Percentiles rank a stretch among this genome's conserved stretches.
phyloP scores from a whole-genome alignment of 208 protist species.

The Hexamita inflata region DNA sequence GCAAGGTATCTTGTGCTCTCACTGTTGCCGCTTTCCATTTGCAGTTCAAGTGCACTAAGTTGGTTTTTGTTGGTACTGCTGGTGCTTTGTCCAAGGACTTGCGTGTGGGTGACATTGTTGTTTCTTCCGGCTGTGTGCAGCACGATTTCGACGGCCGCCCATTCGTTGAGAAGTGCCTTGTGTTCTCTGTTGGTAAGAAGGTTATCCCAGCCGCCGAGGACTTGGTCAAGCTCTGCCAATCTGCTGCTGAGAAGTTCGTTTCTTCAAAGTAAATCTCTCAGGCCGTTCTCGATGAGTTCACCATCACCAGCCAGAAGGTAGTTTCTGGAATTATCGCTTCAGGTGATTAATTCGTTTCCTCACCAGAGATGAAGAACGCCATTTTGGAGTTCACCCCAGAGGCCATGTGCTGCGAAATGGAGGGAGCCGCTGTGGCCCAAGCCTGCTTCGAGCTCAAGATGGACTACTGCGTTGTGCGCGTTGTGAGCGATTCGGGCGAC shows the following conservation, averaged over 20 bases:
- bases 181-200: not conserved
- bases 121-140: not conserved
- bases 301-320: too few relatives aligned
- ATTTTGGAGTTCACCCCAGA: not conserved
- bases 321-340: not conserved
- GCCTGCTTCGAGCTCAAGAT: conserved; percentile 6
- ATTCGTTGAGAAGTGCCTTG: not conserved
- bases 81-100: not conserved
- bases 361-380: not conserved
- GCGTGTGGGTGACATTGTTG: not conserved
- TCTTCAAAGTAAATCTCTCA: too few relatives aligned
- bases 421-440: conserved; percentile 9
- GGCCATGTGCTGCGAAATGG: conserved; percentile 1
- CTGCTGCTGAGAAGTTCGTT: not conserved
- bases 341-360: conserved; percentile 7
- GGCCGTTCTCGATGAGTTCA: too few relatives aligned
- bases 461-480: not conserved
- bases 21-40: not conserved
- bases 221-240: not conserved
- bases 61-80: not conserved
- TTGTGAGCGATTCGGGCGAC: not conserved
- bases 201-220: not conserved
- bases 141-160: not conserved
- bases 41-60: not conserved
- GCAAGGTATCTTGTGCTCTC: not conserved